Conservation (phyloP, 257 asterid species). For the Solanum lycopersicoides region DNA sequence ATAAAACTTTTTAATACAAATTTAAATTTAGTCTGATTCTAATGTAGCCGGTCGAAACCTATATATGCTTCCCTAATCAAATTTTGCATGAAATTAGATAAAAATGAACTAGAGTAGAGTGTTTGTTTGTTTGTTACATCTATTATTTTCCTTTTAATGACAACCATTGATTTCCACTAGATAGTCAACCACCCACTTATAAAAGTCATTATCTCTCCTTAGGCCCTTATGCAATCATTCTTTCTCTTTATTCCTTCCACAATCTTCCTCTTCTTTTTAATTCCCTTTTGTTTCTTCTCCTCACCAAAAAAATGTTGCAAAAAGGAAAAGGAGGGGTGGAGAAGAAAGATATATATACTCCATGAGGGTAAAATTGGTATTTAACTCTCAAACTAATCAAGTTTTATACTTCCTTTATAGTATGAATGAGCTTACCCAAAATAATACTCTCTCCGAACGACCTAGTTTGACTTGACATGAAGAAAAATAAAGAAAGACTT, state of each 20-base stretch:
- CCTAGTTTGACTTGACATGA: no score
- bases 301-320: neutral
- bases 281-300: neutral
- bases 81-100: neutral
- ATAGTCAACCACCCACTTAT: neutral
- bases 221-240: neutral
- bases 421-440: neutral
- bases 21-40: no score
- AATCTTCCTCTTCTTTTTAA: neutral
- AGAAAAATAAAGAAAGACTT: no score
- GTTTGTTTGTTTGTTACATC: neutral
- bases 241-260: neutral
- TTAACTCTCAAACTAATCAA: neutral
- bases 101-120: neutral
- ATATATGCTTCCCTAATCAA: neutral
- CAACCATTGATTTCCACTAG: neutral
- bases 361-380: neutral
- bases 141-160: neutral
- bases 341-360: neutral
- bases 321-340: neutral
- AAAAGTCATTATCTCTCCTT: neutral
- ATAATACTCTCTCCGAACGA: no score
- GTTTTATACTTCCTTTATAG: neutral
- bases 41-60: no score
- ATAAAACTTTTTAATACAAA: accelerated